A percentile compares a stretch with the other conserved stretches of the same genome.
These are phyloP conservation scores for Exidia glandulosa DNA, from an alignment of 768 basidiomycete genomes.

Conservation along the genomic window DNA sequence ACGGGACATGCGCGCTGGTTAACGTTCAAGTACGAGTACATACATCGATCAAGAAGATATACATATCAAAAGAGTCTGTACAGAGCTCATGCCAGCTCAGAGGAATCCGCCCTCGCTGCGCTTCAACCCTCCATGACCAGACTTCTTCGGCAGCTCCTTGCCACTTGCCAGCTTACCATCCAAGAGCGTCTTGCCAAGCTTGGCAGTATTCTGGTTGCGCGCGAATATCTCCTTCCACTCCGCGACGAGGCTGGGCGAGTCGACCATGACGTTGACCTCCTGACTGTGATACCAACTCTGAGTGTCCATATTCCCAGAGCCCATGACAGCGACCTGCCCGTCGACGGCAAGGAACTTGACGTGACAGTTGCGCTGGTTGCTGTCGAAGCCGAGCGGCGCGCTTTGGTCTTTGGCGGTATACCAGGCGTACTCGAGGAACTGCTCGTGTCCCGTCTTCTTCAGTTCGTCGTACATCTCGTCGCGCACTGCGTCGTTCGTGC, in stretches of 20 bases:
- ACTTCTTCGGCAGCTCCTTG: too few relatives aligned
- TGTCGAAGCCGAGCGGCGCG: conserved; percentile 29
- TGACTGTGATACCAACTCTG: conserved; percentile 34
- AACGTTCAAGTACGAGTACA: too few relatives aligned
- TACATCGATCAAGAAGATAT: too few relatives aligned
- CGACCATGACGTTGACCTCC: conserved; percentile 34
- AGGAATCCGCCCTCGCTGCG: too few relatives aligned
- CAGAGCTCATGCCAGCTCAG: too few relatives aligned
- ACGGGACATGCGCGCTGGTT: too few relatives aligned
- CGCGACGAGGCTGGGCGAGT: conserved; percentile 24
- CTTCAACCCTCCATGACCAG: too few relatives aligned
- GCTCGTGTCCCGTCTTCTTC: too few relatives aligned
- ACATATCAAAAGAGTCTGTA: too few relatives aligned
- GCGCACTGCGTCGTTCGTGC: conserved; percentile 36
- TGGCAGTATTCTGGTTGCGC: conserved; percentile 30
- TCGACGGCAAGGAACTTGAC: conserved; percentile 35
- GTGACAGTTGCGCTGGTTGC: conserved; percentile 37
- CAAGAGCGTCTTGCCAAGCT: too few relatives aligned
- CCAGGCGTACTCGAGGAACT: conserved; percentile 23
- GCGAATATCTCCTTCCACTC: conserved; percentile 30
- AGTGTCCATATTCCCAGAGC: conserved; percentile 34
- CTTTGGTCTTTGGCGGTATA: conserved; percentile 31
- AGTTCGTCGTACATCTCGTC: conserved; percentile 26
- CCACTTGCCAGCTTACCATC: too few relatives aligned
- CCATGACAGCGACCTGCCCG: conserved; percentile 29